Conservation (phyloP, 495 filamentous ascomycete genomes). For the Hypoxylon subgilvum region DNA sequence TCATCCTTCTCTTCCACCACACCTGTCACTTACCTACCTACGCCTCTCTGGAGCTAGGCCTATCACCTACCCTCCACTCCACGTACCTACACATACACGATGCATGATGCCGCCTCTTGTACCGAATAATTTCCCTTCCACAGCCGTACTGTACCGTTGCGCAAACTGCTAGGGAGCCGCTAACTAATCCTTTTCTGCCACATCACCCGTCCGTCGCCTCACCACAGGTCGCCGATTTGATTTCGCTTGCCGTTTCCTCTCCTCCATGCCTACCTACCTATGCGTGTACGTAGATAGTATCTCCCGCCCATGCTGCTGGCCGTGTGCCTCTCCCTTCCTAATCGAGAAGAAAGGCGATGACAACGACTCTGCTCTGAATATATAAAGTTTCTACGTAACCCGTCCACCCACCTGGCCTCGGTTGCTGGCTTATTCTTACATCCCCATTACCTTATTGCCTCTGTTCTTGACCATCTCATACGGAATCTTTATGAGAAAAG, state of each 20-base stretch:
- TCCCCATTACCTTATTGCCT: constrained; percentile 1
- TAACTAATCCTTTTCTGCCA: constrained; percentile 54
- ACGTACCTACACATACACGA: constrained; percentile 45
- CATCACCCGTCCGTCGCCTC: constrained; percentile 45
- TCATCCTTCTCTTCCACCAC: constrained; percentile 24
- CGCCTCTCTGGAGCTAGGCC: constrained; percentile 17
- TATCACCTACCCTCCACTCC: constrained; percentile 31
- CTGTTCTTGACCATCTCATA: too few species aligned
- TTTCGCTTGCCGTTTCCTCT: constrained; percentile 19
- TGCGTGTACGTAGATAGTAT: constrained; percentile 26
- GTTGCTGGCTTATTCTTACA: constrained; percentile 9
- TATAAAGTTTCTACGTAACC: constrained; percentile 35
- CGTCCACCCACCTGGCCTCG: constrained; percentile 13
- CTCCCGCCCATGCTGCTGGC: constrained; percentile 33
- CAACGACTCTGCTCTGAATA: constrained; percentile 20
- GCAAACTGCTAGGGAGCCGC: constrained; percentile 49
- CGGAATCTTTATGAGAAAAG: background rate
- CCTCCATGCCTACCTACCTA: constrained; percentile 30
- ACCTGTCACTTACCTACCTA: background rate
- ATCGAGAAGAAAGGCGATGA: constrained; percentile 28
- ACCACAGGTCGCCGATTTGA: constrained; percentile 32
- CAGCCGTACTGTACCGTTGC: constrained; percentile 51
- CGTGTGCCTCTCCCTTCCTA: constrained; percentile 37
- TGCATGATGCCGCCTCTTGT: constrained; percentile 52
- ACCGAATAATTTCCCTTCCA: constrained; percentile 46